Base-by-base conservation (phyloP, 805 yeast genomes). In the Saturnispora sanitii region DNA sequence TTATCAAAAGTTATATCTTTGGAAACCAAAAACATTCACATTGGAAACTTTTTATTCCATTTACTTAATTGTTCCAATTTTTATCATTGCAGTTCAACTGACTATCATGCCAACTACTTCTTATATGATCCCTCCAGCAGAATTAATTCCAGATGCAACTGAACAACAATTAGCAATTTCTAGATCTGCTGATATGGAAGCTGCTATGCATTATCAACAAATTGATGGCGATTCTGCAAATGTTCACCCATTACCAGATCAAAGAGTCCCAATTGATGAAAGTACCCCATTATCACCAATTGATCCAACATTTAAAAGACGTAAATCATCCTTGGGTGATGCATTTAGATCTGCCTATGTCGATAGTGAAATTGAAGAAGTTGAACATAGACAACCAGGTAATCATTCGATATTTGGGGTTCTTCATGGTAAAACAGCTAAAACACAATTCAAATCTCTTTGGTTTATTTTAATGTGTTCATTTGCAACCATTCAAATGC, bases 271-370 rank as follows among this genome's bases (percentile, higher is more conserved):
- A 9, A 26, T 30, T 16, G 37, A 36, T 22, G 56, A 49, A 39
- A 40, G 37, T 2, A 42, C 52, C 13, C 45, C 53, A 18, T 43
- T 49, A 23, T 37, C 51, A 30, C 12, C 30, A 13, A 22, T 15
- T 18, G 42, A 43, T 13, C 31, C 38, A 11, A 23, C 26, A 16
- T 23, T 27, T 2, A 29, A 16, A 17, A 49, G 54, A 37, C 62
- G 77, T 54, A 61, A 76, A 52, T 73, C 72, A 37, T 72, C 78
- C 3, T 60, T 73, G 22, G 79, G 78, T 27, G 78, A 73, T 46
- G 77, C 78, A 2, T 60, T 70, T 51, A 72, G 70, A 50, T 70
- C 70, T 29, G 72, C 68, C 6, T 73, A 72, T 44, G 74, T 69
- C 3, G 67, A 66, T 36, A 77, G 71, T 47, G 75, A 73, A 29